Conservation (phyloP, 192 early-diverging fungal genomes). For the Coemansia sp. region DNA sequence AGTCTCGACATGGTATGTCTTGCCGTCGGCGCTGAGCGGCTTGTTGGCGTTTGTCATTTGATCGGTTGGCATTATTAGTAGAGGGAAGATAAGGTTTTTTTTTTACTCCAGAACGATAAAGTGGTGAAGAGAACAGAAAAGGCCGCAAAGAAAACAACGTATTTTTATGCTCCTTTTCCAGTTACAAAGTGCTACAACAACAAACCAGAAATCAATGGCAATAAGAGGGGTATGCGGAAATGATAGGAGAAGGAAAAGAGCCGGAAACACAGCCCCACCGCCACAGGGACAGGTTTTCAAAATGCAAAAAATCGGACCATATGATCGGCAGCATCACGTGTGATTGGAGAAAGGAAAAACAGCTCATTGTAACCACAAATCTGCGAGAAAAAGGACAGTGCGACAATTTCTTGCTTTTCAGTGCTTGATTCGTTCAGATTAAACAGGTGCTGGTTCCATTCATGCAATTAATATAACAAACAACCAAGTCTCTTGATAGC, state of each 20-base stretch:
- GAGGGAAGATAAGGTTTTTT: neutral
- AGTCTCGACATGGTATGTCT: conserved; percentile 82
- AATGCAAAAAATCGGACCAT: neutral
- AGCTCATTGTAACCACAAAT: neutral
- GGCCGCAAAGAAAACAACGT: too few relatives aligned
- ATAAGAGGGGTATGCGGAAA: too few relatives aligned
- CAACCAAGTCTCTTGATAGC: too few relatives aligned
- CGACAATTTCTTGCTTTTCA: too few relatives aligned
- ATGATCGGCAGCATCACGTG: neutral
- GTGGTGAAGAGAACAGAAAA: neutral
- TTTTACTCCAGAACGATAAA: neutral
- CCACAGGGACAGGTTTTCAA: too few relatives aligned
- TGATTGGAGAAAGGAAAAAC: too few relatives aligned
- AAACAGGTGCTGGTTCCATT: too few relatives aligned
- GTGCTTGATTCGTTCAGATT: too few relatives aligned
- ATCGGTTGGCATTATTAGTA: conserved; percentile 20
- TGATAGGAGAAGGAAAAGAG: neutral
- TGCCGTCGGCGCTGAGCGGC: conserved; percentile 70
- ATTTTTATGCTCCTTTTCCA: too few relatives aligned
- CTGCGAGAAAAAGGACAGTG: neutral
- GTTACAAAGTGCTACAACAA: too few relatives aligned
- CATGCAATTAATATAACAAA: too few relatives aligned
- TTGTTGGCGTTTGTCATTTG: conserved; percentile 73
- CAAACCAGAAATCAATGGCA: too few relatives aligned
- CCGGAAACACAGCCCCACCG: neutral